Conservation (phyloP, 148 eudicot species). For the Cornus suecica region DNA sequence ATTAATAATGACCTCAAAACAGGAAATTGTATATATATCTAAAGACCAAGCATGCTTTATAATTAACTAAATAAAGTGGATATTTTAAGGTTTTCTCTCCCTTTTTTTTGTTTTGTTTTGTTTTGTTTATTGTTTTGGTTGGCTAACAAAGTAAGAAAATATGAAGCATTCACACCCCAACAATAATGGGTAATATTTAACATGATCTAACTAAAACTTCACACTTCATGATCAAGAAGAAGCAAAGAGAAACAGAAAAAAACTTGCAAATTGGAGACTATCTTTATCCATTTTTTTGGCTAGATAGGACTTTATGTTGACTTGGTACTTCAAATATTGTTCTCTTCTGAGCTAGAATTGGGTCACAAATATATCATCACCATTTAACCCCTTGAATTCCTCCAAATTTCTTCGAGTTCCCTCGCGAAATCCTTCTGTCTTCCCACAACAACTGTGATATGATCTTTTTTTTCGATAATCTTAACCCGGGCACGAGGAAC, state of each 20-base stretch:
- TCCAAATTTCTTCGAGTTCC: conserved; percentile 86
- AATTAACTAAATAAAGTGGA: not conserved
- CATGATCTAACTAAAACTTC: not conserved
- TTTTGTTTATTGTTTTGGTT: not conserved
- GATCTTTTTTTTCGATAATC: conserved; percentile 70
- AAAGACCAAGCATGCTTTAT: not conserved
- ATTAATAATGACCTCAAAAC: not conserved
- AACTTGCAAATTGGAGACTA: not conserved
- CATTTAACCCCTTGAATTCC: conserved; percentile 7
- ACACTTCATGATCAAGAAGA: conserved; percentile 3
- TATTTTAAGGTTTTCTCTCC: not conserved
- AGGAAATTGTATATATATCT: not conserved
- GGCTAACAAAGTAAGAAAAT: not conserved
- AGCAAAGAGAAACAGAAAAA: not conserved
- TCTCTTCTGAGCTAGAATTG: not conserved
- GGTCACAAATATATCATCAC: not conserved
- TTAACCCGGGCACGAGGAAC: conserved; percentile 68
- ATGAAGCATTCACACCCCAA: not conserved
- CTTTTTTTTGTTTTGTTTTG: no score
- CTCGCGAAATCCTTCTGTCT: conserved; percentile 66
- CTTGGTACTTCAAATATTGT: not conserved
- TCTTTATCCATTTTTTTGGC: not conserved
- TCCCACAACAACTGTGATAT: conserved; percentile 80
- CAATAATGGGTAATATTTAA: conserved; percentile 2
- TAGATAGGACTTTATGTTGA: not conserved